Evolutionary conservation across 371 early-diverging fungal species (phyloP), one percentile per base, ranked within the genome.

Genomic region (Mortierella sp.): DNA sequence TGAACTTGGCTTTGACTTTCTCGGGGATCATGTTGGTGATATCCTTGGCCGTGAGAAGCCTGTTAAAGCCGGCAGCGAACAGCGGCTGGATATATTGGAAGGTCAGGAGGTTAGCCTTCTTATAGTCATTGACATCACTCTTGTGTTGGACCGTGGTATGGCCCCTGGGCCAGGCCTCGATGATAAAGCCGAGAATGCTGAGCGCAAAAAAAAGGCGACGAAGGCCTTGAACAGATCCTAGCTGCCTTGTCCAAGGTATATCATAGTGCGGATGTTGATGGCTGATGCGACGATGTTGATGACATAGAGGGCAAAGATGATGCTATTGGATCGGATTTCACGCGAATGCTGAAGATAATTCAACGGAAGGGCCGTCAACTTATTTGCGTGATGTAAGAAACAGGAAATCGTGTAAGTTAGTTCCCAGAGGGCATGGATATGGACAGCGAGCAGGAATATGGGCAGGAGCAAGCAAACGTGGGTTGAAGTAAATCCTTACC

Each of bases 261-360:
- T 21, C 66, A 66, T 66, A 21, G 66, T 66, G 41, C 66, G 66
- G 31, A 66, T 51, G 48, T 52, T 66, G 66, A 66, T 66, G 1
- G 37, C 53, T 2, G 47, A 34, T 9, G 59, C 53, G 11, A 58
- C 17, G 8, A 58, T 32, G 12, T 28, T 23, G 41, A 58, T 32
- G 19, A 58, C 11, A 26, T 66, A 66, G 46, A 58, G 50, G 0
- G 41, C 19, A 31, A 58, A 58, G 47, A 66, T 57, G 23, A 23
- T 34, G 41, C 37, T 41, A 1, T 34, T 23, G 3, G 66, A 66
- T 6, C 59, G 52, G 31, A 52, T 28, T 2, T 52, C 47, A 14
- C 58, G 44, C 24, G 27, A 12, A 14, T 66, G 66, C 47, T 66
- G 50, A 23, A 58, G 53, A 26, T 66, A 32, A 42, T 66, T 66